Percentiles rank a stretch among this genome's conserved stretches.
phyloP scores from a whole-genome alignment of 75 land plant species.

The Gnetum montanum region DNA sequence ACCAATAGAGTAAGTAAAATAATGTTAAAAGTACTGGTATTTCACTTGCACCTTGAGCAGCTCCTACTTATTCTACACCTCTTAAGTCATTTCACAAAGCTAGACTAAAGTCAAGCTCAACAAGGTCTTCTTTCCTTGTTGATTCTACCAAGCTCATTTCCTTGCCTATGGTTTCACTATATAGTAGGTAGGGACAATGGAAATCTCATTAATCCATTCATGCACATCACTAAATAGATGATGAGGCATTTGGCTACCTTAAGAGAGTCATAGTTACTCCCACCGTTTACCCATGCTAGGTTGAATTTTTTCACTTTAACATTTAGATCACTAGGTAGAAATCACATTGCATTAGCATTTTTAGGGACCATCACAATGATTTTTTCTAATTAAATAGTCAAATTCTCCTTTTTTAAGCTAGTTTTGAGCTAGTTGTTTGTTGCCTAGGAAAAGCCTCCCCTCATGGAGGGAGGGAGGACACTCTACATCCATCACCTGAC shows the following conservation, averaged over 20 bases:
- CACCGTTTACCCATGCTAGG: background rate
- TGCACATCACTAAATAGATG: no score
- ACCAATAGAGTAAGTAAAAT: no score
- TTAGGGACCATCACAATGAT: background rate
- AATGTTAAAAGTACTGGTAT: no score
- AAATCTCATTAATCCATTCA: background rate
- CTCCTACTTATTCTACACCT: no score
- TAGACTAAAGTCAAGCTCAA: no score
- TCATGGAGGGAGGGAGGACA: background rate
- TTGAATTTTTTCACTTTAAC: background rate
- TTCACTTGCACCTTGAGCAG: no score
- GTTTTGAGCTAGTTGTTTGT: background rate
- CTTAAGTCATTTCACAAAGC: no score
- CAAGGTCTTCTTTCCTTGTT: no score
- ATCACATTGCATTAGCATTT: constrained; percentile 33
- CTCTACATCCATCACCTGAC: background rate
- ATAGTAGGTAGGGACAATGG: background rate
- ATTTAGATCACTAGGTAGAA: constrained; percentile 19
- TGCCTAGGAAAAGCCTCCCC: background rate
- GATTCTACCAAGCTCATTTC: no score
- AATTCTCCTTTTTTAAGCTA: no score
- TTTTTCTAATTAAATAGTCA: background rate
- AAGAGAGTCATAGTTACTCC: no score
- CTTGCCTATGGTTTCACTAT: no score
- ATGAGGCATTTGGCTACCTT: background rate